phyloP scores from a whole-genome alignment of 768 basidiomycete species.

The Lactarius vividus region DNA sequence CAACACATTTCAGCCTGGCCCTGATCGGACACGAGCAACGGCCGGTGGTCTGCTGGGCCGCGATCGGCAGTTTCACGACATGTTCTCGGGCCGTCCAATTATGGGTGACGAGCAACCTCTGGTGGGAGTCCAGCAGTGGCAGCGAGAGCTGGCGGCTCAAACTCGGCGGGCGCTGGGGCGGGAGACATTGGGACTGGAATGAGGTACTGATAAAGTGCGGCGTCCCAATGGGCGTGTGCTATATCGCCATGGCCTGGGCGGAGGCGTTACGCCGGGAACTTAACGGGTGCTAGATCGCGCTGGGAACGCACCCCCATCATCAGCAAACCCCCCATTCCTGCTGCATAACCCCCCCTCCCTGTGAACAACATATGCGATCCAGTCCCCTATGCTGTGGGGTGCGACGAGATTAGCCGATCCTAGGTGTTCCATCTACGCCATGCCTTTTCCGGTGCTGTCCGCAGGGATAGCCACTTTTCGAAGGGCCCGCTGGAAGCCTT shows the following conservation, averaged over 20 bases:
- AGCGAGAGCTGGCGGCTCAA: conserved; percentile 24
- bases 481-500: not conserved
- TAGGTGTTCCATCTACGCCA: not conserved
- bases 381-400: not conserved
- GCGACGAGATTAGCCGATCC: conserved; percentile 1
- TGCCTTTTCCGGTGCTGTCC: not conserved
- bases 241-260: conserved; percentile 79
- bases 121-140: conserved; percentile 25
- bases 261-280: conserved; percentile 43
- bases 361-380: not conserved
- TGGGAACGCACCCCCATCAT: not conserved
- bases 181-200: conserved; percentile 78
- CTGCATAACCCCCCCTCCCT: not conserved
- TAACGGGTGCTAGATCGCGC: conserved; percentile 26
- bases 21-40: conserved; percentile 66
- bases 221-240: conserved; percentile 69
- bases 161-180: conserved; percentile 46
- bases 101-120: conserved; percentile 93
- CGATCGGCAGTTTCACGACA: conserved; percentile 86
- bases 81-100: conserved; percentile 81
- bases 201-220: conserved; percentile 67
- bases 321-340: conserved; percentile 17
- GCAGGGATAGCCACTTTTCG: not conserved
- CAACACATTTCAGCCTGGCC: conserved; percentile 80
- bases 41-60: conserved; percentile 86